Evolutionary conservation across 345 rosid genomes (phyloP).

Genomic region (Corymbia maculata): DNA sequence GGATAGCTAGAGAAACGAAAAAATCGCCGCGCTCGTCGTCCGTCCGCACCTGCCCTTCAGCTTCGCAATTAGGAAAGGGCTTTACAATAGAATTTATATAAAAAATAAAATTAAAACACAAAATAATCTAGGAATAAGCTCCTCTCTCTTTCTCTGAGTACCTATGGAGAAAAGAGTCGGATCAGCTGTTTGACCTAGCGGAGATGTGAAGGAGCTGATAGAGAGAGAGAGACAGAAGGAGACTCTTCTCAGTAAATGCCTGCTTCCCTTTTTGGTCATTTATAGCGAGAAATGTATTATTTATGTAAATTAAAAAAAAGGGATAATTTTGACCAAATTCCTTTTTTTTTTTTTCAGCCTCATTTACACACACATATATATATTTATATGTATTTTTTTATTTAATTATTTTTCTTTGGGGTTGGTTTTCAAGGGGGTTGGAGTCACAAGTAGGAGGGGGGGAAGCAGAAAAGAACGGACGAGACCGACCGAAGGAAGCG

Average conservation of each 20-base stretch:
- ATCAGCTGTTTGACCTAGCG: not conserved
- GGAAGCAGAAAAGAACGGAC: not conserved
- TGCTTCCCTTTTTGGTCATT: not conserved
- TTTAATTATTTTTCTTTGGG: too few relatives aligned
- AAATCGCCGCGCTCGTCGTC: not conserved
- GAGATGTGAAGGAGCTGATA: not conserved
- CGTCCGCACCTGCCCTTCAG: not conserved
- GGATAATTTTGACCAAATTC: not conserved
- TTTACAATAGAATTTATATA: not conserved
- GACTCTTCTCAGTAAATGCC: not conserved
- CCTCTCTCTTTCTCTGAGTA: not conserved
- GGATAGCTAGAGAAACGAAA: not conserved
- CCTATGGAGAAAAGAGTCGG: not conserved
- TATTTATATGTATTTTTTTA: too few relatives aligned
- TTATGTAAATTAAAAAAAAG: not conserved
- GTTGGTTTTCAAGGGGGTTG: not conserved
- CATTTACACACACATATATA: not conserved
- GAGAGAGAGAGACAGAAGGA: not conserved
- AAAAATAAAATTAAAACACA: not conserved
- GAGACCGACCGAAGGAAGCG: not conserved
- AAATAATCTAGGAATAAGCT: not conserved
- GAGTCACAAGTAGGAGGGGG: not conserved
- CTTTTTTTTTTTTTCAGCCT: not conserved
- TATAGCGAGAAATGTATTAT: too few relatives aligned
- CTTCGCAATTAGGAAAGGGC: fast-evolving